Percentiles rank a stretch among this genome's conserved stretches.
phyloP scores from a whole-genome alignment of 805 yeast species.

The Yarrowia phangngaensis region DNA sequence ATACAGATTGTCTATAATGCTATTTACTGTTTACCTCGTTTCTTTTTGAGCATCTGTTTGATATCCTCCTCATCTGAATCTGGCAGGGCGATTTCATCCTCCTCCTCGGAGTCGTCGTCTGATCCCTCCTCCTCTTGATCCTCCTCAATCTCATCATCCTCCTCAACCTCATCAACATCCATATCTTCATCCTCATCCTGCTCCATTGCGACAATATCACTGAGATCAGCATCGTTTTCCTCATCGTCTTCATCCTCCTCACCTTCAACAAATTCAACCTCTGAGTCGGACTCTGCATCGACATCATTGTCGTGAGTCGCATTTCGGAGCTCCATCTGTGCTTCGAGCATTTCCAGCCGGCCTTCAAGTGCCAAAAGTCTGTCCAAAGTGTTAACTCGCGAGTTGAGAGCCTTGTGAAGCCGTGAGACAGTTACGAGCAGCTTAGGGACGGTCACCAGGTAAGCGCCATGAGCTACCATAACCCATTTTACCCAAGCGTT shows the following conservation, averaged over 20 bases:
- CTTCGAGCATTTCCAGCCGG: constrained; percentile 66
- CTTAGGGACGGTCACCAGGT: constrained; percentile 51
- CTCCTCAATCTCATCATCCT: constrained; percentile 40
- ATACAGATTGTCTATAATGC: constrained; percentile 24
- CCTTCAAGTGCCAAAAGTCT: constrained; percentile 79
- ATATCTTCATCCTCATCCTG: constrained; percentile 43
- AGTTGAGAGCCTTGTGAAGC: constrained; percentile 54
- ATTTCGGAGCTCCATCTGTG: constrained; percentile 69
- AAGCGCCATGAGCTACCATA: constrained; percentile 64
- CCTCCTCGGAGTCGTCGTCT: constrained; percentile 27
- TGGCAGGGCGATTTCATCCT: constrained; percentile 18
- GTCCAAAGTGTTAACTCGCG: constrained; percentile 58
- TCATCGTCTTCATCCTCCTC: constrained; percentile 45
- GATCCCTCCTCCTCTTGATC: constrained; percentile 39
- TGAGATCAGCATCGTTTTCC: constrained; percentile 35
- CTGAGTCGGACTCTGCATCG: constrained; percentile 37
- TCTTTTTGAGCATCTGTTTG: constrained; percentile 22
- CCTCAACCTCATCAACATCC: constrained; percentile 41
- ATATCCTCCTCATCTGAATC: constrained; percentile 24
- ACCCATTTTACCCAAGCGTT: constrained; percentile 79
- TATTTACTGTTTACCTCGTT: constrained; percentile 24
- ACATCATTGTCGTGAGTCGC: constrained; percentile 43
- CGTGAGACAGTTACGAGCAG: constrained; percentile 54
- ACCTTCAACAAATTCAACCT: constrained; percentile 41
- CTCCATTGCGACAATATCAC: constrained; percentile 45